Conservation (phyloP, 768 basidiomycete genomes). For the Multifurca ochricompacta region DNA sequence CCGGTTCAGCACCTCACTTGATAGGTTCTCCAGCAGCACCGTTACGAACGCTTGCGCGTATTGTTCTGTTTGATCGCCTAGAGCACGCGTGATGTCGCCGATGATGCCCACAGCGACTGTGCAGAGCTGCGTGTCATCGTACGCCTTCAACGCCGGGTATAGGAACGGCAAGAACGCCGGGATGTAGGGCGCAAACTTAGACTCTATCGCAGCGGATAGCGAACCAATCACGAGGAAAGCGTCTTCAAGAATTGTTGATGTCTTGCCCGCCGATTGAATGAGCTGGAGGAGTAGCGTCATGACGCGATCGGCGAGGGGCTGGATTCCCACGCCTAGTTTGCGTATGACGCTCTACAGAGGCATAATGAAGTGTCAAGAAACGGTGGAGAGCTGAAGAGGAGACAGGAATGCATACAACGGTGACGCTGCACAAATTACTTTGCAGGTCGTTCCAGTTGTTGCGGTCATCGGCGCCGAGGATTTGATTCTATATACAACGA, state of each 20-base stretch:
- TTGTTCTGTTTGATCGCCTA: conserved; percentile 74
- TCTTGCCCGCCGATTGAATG: conserved; percentile 82
- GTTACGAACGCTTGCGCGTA: conserved; percentile 90
- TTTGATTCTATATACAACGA: conserved; percentile 58
- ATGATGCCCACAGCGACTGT: conserved; percentile 94
- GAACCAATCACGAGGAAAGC: conserved; percentile 92
- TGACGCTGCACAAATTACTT: conserved; percentile 87
- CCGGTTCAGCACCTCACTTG: conserved; percentile 82
- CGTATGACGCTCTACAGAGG: conserved; percentile 66
- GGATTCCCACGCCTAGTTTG: conserved; percentile 73
- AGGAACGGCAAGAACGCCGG: conserved; percentile 79
- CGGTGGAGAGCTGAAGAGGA: not conserved
- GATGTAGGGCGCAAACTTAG: conserved; percentile 75
- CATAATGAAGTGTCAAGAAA: not conserved
- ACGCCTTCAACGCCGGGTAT: conserved; percentile 80
- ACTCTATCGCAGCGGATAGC: conserved; percentile 62
- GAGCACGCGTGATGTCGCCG: conserved; percentile 91
- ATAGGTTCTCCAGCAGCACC: conserved; percentile 83
- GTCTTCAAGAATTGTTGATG: conserved; percentile 92
- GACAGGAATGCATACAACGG: conserved; percentile 51
- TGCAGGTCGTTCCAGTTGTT: conserved; percentile 99
- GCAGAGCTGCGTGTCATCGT: conserved; percentile 94
- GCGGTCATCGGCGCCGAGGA: conserved; percentile 89
- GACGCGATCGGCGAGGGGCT: conserved; percentile 85
- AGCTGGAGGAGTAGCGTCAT: conserved; percentile 88